These are phyloP conservation scores for Diutina mesorugosa DNA, from an alignment of 1,139 yeast species.

Conservation along the genomic window DNA sequence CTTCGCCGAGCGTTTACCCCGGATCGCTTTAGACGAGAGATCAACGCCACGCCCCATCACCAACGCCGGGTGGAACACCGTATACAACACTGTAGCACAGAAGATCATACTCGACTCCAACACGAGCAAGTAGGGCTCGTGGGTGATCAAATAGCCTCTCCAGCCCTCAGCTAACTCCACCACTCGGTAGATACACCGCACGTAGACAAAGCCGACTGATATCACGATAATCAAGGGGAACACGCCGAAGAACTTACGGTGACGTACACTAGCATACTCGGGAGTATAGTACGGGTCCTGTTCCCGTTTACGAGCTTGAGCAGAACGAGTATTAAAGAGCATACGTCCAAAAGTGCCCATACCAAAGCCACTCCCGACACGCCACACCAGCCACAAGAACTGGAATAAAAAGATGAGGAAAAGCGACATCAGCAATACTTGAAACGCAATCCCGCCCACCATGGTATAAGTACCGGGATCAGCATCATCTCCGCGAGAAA, in stretches of 20 bases:
- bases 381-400: constrained; percentile 11
- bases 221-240: constrained; percentile 13
- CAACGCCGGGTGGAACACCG: constrained; percentile 16
- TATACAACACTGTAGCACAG: constrained; percentile 10
- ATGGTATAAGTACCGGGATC: not conserved
- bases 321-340: constrained; percentile 13
- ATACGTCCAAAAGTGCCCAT: constrained; percentile 7
- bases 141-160: constrained; percentile 21
- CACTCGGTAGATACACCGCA: constrained; percentile 21
- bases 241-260: constrained; percentile 10
- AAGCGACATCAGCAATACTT: not conserved
- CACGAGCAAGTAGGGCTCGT: constrained; percentile 15
- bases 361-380: constrained; percentile 6
- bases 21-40: constrained; percentile 1
- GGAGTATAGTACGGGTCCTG: constrained; percentile 8
- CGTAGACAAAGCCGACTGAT: constrained; percentile 14
- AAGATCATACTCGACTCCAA: constrained; percentile 16
- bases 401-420: not conserved
- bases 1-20: not conserved
- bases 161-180: constrained; percentile 22
- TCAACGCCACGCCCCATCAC: constrained; percentile 13
- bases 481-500: constrained; percentile 6
- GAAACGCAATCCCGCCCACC: not conserved
- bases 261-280: constrained; percentile 8
- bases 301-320: constrained; percentile 6